Evolutionary conservation across 352 stramenopile genomes (phyloP), one percentile per base, ranked within the genome.

Genomic region (Achlya hypogyna): DNA sequence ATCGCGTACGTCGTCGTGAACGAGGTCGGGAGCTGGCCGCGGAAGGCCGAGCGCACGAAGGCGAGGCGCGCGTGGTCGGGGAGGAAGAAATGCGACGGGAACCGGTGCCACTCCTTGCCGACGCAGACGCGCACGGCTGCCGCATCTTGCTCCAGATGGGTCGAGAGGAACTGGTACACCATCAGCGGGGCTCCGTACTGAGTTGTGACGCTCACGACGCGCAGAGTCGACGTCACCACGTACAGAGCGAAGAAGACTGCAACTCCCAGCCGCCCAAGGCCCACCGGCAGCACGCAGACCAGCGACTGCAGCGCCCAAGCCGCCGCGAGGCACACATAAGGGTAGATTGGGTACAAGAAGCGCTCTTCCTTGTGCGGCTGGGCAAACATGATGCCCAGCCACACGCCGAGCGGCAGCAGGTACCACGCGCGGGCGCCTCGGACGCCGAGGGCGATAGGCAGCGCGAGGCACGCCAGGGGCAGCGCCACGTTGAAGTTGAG

Each of bases 351-450:
- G 67, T 96, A 99, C 20, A 99, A 70, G 72, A 99, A 99, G 5
- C 96, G 84, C 78, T 99, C 97, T 71, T 99, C 97, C 73, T 99
- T 99, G 83, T 99, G 97, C 25, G 96, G 82, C 71, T 98, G 84
- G n/a, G 82, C 68, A 42, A 95, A 87, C 72, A 99, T 96, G 42
- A 99, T 87, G 5, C 40, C 71, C 49, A 98, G 68, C 95, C 96
- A 99, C 23, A 98, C 51, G 59, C 96, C 92, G 73, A 91, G 72
- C 12, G 83, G 82, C 9, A 73, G 81, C 45, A 91, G 64, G 42
- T 83, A 89, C 9, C 58, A 9, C 34, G 71, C 67, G 20, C 78
- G 14, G 14, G 78, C 63, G 31, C 53, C 16, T 14, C 20, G 27
- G 25, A 38, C n/a, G 63, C 62, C 4, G 38, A 77, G 68, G 5